Percentiles rank a stretch among this genome's conserved stretches.
Conservation (phyloP, 495 filamentous ascomycete genomes). For the Lentithecium fluviatile region DNA sequence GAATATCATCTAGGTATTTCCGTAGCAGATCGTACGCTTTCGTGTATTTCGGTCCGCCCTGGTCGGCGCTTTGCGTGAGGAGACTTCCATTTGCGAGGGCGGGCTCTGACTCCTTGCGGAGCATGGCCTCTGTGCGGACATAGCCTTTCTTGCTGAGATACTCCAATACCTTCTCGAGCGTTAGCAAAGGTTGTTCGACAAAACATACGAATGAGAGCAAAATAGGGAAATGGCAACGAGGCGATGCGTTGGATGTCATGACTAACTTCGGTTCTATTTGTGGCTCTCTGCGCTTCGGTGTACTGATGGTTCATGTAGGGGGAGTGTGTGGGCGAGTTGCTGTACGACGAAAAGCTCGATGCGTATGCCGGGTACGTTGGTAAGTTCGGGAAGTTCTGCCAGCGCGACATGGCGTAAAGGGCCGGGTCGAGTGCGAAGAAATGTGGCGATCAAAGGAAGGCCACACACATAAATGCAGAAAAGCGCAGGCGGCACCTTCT, state of each 20-base stretch:
- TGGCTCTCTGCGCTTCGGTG: background rate
- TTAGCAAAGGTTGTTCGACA: background rate
- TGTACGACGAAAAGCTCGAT: background rate
- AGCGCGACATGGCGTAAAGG: background rate
- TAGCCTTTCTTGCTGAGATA: conserved; percentile 97
- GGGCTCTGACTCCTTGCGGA: conserved; percentile 78
- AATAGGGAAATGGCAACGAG: background rate
- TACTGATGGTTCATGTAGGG: background rate
- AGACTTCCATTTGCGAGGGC: conserved; percentile 67
- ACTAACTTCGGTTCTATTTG: background rate
- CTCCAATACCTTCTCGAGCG: conserved; percentile 72
- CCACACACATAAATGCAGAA: conserved; percentile 4
- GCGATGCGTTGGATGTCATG: background rate
- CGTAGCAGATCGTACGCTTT: conserved; percentile 70
- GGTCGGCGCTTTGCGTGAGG: conserved; percentile 59
- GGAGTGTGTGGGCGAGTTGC: background rate
- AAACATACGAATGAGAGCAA: conserved; percentile 9
- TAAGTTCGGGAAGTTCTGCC: background rate
- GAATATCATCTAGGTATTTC: conserved; percentile 80
- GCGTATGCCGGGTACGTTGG: background rate
- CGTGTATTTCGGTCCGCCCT: conserved; percentile 71
- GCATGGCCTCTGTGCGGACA: conserved; percentile 84
- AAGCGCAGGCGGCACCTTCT: background rate
- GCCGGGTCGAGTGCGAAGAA: too few species aligned
- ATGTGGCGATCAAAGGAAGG: conserved; percentile 16